A percentile compares a stretch with the other conserved stretches of the same genome.
These are phyloP conservation scores for Solanum lycopersicoides DNA, from an alignment of 257 asterid genomes.

Conservation along the genomic window DNA sequence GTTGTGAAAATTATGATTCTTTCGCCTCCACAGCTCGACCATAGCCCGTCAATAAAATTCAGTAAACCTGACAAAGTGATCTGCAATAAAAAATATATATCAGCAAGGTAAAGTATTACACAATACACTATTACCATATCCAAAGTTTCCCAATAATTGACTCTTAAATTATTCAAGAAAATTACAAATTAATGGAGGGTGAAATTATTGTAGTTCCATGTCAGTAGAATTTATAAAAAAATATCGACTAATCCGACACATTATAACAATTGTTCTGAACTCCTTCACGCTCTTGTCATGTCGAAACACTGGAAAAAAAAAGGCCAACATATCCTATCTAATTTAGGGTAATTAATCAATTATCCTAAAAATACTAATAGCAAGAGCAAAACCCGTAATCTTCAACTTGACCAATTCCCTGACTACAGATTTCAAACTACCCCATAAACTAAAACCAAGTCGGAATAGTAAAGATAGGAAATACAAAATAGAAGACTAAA, in stretches of 20 bases:
- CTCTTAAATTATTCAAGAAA: neutral
- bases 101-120: neutral
- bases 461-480: neutral
- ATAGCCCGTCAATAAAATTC: conserved; percentile 1
- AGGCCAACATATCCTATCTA: neutral
- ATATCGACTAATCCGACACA: no score
- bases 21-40: neutral
- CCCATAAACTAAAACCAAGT: neutral
- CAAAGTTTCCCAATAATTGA: neutral
- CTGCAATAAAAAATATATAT: neutral
- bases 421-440: neutral
- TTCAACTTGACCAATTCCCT: neutral
- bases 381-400: neutral
- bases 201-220: neutral
- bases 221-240: neutral
- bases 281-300: neutral
- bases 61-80: conserved; percentile 5
- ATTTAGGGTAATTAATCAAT: neutral
- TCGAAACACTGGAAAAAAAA: neutral
- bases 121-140: neutral
- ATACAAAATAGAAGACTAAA: neutral
- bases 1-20: conserved; percentile 3
- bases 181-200: neutral
- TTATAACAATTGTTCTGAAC: neutral
- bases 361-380: neutral